Percentiles rank a stretch among this genome's conserved stretches.
These are phyloP conservation scores for Eleusine coracana DNA, from an alignment of 176 grass and related monocot genomes.

Conservation along the genomic window DNA sequence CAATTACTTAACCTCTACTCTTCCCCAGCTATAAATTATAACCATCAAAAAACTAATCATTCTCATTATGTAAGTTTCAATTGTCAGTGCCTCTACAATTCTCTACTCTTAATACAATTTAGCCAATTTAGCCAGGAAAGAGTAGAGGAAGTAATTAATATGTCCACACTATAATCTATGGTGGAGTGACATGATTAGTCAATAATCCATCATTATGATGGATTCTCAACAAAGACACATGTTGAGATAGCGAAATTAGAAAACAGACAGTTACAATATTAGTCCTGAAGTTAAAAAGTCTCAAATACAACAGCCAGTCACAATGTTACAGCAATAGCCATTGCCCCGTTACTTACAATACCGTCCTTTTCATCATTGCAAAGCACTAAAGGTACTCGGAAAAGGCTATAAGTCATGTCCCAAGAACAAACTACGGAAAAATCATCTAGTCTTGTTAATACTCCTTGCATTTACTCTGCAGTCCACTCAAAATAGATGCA, in stretches of 20 bases:
- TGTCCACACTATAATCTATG: no score
- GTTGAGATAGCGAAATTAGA: neutral
- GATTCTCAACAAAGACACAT: no score
- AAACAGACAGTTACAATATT: neutral
- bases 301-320: neutral
- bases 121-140: no score
- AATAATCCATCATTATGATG: neutral
- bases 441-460: conserved; percentile 14
- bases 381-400: conserved; percentile 17
- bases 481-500: neutral
- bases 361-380: conserved; percentile 41
- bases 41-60: no score
- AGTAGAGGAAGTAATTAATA: no score
- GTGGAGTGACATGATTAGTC: neutral
- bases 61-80: no score
- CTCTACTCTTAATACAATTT: no score
- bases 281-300: neutral
- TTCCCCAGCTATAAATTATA: no score
- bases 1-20: no score
- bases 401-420: neutral
- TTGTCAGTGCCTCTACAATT: no score
- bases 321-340: neutral
- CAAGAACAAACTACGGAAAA: conserved; percentile 13
- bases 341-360: neutral
- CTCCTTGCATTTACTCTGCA: neutral